A percentile compares a stretch with the other conserved stretches of the same genome.
Conservation (phyloP, 1,284 basidiomycete genomes). For the Meira miltonrushii region DNA sequence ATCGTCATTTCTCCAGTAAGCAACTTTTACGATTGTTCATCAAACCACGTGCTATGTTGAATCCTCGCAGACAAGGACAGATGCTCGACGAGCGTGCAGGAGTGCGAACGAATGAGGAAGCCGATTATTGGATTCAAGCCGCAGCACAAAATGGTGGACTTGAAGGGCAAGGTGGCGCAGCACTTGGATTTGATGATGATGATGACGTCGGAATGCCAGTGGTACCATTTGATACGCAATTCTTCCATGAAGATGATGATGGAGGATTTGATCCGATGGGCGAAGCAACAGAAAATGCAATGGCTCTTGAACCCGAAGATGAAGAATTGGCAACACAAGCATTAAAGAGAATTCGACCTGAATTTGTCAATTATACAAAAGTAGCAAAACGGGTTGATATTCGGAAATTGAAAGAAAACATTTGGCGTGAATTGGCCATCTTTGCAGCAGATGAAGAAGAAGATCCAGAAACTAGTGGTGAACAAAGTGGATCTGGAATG, state of each 20-base stretch:
- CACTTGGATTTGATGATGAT: background rate
- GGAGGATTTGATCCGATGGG: slow-evolving; percentile 22
- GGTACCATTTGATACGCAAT: slow-evolving; percentile 83
- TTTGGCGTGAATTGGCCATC: slow-evolving; percentile 76
- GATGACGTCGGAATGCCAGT: slow-evolving; percentile 55
- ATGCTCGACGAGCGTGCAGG: slow-evolving; percentile 52
- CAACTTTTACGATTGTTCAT: slow-evolving; percentile 86
- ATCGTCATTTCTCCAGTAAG: slow-evolving; percentile 91
- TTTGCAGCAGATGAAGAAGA: slow-evolving; percentile 17
- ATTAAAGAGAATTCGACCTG: slow-evolving; percentile 69
- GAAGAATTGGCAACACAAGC: slow-evolving; percentile 78
- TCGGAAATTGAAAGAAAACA: slow-evolving; percentile 92
- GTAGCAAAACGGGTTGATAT: slow-evolving; percentile 95
- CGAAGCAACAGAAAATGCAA: slow-evolving; percentile 38
- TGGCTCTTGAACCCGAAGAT: slow-evolving; percentile 55
- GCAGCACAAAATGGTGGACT: slow-evolving; percentile 58
- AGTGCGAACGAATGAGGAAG: slow-evolving; percentile 82
- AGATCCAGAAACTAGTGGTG: slow-evolving; percentile 9
- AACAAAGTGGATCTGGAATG: background rate
- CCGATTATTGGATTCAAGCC: slow-evolving; percentile 83
- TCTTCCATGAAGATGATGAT: slow-evolving; percentile 89
- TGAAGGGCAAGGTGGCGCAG: background rate
- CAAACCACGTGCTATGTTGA: slow-evolving; percentile 61
- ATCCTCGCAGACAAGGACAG: background rate
- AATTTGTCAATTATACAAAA: slow-evolving; percentile 90